phyloP scores from a whole-genome alignment of 768 basidiomycete species.

The Terana coerulea region DNA sequence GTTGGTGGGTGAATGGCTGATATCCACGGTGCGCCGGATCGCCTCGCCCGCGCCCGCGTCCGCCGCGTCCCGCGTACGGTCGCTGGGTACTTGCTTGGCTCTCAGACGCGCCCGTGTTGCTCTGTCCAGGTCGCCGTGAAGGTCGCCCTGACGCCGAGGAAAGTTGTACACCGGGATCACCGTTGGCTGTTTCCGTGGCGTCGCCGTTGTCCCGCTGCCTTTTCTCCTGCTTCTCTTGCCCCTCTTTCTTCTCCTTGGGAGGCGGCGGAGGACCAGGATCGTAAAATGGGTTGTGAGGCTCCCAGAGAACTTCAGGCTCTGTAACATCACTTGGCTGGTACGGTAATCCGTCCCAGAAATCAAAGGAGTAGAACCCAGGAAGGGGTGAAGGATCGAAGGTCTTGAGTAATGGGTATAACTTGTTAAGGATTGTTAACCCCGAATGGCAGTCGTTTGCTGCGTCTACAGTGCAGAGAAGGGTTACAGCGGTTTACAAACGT shows the following conservation, averaged over 20 bases:
- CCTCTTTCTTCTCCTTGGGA: conserved; percentile 20
- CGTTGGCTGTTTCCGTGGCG: not conserved
- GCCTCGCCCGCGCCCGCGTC: not conserved
- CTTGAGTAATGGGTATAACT: conserved; percentile 41
- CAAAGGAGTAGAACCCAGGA: conserved; percentile 53
- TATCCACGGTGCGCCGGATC: not conserved
- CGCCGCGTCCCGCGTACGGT: not conserved
- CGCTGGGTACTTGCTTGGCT: not conserved
- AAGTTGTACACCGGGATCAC: not conserved
- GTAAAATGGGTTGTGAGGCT: conserved; percentile 58
- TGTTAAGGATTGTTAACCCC: conserved; percentile 49
- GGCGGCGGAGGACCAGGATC: conserved; percentile 65
- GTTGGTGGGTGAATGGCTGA: not conserved
- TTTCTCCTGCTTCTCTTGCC: not conserved
- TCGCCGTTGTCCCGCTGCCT: not conserved
- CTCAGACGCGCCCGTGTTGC: not conserved
- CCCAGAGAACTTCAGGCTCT: conserved; percentile 37
- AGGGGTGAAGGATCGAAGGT: conserved; percentile 32
- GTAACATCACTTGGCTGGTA: conserved; percentile 33
- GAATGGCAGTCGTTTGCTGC: conserved; percentile 72
- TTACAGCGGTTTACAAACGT: not conserved
- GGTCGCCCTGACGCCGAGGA: too few relatives aligned
- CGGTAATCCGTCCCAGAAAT: conserved; percentile 43
- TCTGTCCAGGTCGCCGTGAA: not conserved
- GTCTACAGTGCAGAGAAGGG: conserved; percentile 36